phyloP scores from a whole-genome alignment of 345 rosid genomes.

The Hibiscus syriacus region DNA sequence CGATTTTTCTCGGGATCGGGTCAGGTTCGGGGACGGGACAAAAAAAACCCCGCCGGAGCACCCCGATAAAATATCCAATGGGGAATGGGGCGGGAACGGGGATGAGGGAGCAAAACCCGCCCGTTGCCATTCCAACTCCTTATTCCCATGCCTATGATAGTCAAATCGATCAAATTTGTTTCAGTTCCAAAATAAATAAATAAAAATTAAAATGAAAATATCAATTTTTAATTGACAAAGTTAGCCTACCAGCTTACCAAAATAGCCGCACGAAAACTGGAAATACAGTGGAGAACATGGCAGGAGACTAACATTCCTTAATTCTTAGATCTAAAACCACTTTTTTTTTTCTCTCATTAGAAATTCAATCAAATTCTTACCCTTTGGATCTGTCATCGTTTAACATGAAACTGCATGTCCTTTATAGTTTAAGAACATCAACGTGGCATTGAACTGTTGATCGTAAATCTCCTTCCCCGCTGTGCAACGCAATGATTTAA shows the following conservation, averaged over 20 bases:
- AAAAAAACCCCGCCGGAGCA: too few relatives aligned
- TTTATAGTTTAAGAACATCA: neutral
- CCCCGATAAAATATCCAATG: too few relatives aligned
- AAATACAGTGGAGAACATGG: neutral
- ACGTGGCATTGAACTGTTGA: neutral
- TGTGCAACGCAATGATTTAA: too few relatives aligned
- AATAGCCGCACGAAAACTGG: neutral
- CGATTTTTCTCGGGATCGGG: too few relatives aligned
- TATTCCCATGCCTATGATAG: neutral
- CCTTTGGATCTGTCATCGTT: neutral
- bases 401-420: neutral
- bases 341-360: neutral
- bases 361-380: neutral
- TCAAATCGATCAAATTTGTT: neutral
- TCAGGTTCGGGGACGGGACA: too few relatives aligned
- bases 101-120: too few relatives aligned
- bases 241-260: neutral
- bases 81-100: too few relatives aligned
- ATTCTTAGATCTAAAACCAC: neutral
- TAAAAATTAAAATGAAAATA: neutral
- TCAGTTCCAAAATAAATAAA: neutral
- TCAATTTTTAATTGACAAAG: neutral
- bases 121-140: too few relatives aligned
- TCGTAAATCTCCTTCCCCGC: neutral
- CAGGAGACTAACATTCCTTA: neutral